These are phyloP conservation scores for Dryas integrifolia DNA, from an alignment of 331 rosid species.

Conservation along the genomic window DNA sequence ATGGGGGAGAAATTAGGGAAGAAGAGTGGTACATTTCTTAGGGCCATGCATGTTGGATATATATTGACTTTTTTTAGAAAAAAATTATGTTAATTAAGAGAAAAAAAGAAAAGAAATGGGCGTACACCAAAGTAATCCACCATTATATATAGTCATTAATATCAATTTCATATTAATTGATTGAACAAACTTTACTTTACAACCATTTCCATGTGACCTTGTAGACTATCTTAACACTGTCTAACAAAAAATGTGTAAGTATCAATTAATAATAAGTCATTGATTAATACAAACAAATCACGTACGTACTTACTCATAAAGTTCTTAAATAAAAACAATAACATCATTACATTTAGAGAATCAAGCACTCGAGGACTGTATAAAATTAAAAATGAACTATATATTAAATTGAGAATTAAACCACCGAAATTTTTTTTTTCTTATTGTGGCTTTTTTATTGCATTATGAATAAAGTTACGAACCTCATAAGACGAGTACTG, in stretches of 20 bases:
- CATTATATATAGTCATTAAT: no score
- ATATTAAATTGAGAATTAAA: background rate
- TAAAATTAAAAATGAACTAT: background rate
- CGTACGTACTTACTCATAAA: background rate
- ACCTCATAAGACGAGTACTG: conserved; percentile 3
- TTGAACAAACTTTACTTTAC: background rate
- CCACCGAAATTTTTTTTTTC: background rate
- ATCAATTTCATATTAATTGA: background rate
- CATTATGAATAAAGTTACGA: conserved; percentile 11
- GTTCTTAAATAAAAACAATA: background rate
- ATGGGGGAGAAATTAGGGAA: no score
- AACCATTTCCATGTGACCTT: background rate
- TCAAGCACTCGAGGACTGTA: conserved; percentile 4
- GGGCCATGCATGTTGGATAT: no score
- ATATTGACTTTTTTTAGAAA: no score
- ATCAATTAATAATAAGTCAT: background rate
- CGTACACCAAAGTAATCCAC: no score
- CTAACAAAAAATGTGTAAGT: background rate
- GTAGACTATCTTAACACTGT: background rate
- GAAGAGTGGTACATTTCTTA: no score
- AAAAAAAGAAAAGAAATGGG: no score
- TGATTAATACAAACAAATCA: background rate
- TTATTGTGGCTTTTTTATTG: conserved; percentile 14
- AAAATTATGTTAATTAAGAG: no score
- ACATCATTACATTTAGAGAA: conserved; percentile 3